These are phyloP conservation scores for Pythium dissotocum DNA, from an alignment of 352 stramenopile species.

Conservation along the genomic window DNA sequence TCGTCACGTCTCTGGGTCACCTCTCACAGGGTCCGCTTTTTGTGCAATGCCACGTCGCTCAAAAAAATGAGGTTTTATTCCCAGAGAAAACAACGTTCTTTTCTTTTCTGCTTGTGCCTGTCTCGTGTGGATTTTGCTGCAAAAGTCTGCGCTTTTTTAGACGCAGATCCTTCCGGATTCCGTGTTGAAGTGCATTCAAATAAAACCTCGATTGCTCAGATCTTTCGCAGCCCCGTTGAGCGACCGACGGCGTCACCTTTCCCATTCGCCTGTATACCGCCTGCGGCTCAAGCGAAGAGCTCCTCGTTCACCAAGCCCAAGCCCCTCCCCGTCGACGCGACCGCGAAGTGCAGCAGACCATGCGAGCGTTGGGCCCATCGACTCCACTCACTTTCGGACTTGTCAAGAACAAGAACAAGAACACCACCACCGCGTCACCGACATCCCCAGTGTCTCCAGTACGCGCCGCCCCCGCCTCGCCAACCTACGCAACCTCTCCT, in stretches of 20 bases:
- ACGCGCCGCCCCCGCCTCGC: too few species aligned
- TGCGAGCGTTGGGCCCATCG: conserved; percentile 6
- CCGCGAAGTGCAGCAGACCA: background rate
- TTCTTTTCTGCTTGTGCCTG: background rate
- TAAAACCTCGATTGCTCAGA: conserved; percentile 18
- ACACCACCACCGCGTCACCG: background rate
- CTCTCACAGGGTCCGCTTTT: conserved; percentile 3
- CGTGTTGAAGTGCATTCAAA: conserved; percentile 24
- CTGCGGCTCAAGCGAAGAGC: background rate
- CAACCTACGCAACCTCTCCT: background rate
- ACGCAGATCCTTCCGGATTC: conserved; percentile 1
- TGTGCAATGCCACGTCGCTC: conserved; percentile 7
- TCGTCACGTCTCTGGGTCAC: conserved; percentile 25
- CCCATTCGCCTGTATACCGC: conserved; percentile 11
- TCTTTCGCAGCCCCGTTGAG: conserved; percentile 9
- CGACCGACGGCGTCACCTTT: conserved; percentile 25
- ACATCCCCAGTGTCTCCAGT: background rate
- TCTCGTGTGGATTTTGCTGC: conserved; percentile 4
- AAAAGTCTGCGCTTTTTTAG: background rate
- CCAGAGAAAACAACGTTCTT: background rate
- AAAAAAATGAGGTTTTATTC: conserved; percentile 11
- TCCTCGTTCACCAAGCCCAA: background rate
- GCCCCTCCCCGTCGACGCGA: background rate
- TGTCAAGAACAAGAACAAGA: background rate
- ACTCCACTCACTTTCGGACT: background rate